Evolutionary conservation across 2,329 filamentous ascomycete species (phyloP), one percentile per base, ranked within the genome.

Genomic region (Chaetothyriales sp.): DNA sequence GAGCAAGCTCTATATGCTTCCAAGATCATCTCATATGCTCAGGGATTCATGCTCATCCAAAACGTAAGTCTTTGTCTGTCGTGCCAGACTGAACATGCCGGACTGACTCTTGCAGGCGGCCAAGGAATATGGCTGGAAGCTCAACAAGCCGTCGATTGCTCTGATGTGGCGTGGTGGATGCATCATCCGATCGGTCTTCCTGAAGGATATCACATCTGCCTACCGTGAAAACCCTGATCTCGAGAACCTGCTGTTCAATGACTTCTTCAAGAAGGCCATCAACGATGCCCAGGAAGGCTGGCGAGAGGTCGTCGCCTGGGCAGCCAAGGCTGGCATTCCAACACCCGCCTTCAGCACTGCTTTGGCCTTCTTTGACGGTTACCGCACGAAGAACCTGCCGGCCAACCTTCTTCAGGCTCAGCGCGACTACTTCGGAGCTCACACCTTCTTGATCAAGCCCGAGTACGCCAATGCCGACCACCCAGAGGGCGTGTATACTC

Each of bases 1-100:
- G 92, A 98, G 79, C 92, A 98, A 78, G 92, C 90, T 61, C 81
- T 98, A 56, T 98, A 98, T 68, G 92, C 92, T 61, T 96, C 90
- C 66, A 98, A 98, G 85, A 98, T 98, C 69, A 95, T 98, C 73
- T 98, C 92, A 18, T 98, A 98, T 70, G 88, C 92, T 60, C 92
- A 98, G 76, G 92, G 92, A 68, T 98, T 98, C 81, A 96, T 96
- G 90, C 80, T 98, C 66, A 96, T 98, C 80, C 90, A 96, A 76
- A 84, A 94, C 74, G 87, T 89, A 72, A 72, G 81, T 70, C 20
- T 20, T n/a, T n/a, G n/a, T n/a, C n/a, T 48, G 20, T 20, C 2
- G 39, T 19, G 25, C 8, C 46, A 26, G 25, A 51, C 49, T 57
- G 47, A 54, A 6, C 43, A 45, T 9, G 43, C 26, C 8, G 19